These are phyloP conservation scores for Nothophytophthora sp. DNA, from an alignment of 352 stramenopile genomes.

Conservation along the genomic window DNA sequence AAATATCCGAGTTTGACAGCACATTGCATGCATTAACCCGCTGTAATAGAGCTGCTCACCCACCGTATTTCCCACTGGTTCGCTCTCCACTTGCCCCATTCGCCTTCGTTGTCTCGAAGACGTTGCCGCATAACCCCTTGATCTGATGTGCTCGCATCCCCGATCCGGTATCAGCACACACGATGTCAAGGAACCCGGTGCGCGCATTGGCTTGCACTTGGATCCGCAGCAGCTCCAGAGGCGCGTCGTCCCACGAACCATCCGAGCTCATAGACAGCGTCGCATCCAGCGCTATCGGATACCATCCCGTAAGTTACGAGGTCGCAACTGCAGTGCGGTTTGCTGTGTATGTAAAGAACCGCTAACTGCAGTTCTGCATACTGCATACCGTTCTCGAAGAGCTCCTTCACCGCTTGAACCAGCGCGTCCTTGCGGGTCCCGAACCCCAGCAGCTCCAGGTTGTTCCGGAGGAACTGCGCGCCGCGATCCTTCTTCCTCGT, in stretches of 20 bases:
- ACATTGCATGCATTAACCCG: neutral
- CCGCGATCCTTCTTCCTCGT: constrained; percentile 29
- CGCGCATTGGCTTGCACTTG: constrained; percentile 26
- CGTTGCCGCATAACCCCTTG: constrained; percentile 59
- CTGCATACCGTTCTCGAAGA: constrained; percentile 79
- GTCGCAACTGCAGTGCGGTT: neutral
- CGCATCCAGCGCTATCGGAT: constrained; percentile 56
- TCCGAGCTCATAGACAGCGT: constrained; percentile 29
- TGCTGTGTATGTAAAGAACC: neutral
- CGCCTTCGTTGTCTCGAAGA: constrained; percentile 72
- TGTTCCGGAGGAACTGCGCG: constrained; percentile 61
- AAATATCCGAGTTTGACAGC: neutral
- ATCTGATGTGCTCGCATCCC: constrained; percentile 71
- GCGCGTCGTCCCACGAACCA: constrained; percentile 20
- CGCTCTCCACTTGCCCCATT: neutral
- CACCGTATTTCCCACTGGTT: constrained; percentile 71
- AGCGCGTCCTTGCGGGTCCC: constrained; percentile 55
- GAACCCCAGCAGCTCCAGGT: constrained; percentile 80
- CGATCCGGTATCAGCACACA: constrained; percentile 78
- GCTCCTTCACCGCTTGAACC: constrained; percentile 77
- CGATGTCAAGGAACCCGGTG: constrained; percentile 48
- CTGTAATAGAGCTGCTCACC: neutral
- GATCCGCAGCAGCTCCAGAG: constrained; percentile 50
- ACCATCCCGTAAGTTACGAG: constrained; percentile 1
- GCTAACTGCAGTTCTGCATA: too few species aligned